phyloP scores from a whole-genome alignment of 495 filamentous ascomycete species.

The Immersiella caudata region DNA sequence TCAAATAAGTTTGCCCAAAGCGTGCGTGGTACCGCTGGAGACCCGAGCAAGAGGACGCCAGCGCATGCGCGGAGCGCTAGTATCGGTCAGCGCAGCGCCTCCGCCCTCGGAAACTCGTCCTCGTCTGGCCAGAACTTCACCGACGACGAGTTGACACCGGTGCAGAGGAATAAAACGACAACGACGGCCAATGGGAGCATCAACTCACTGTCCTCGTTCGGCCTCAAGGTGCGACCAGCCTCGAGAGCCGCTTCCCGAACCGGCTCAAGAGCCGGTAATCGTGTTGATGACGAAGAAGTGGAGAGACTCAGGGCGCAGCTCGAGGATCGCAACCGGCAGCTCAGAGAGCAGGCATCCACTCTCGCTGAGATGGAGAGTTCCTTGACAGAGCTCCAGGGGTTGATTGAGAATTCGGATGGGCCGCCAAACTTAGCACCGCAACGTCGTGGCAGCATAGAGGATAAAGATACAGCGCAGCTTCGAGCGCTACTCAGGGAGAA shows the following conservation, averaged over 20 bases:
- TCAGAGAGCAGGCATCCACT: constrained; percentile 81
- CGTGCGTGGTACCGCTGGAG: constrained; percentile 59
- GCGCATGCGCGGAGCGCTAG: constrained; percentile 52
- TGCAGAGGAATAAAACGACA: constrained; percentile 53
- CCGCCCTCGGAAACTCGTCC: constrained; percentile 50
- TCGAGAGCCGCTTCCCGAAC: constrained; percentile 43
- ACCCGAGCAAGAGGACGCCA: constrained; percentile 55
- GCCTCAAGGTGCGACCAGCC: constrained; percentile 49
- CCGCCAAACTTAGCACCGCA: constrained; percentile 37
- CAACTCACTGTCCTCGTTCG: constrained; percentile 51
- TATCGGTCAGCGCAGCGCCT: constrained; percentile 57
- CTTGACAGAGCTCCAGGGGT: constrained; percentile 70
- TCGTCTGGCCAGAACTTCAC: constrained; percentile 38
- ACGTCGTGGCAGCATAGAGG: constrained; percentile 63
- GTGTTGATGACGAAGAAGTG: constrained; percentile 64
- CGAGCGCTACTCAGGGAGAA: constrained; percentile 86
- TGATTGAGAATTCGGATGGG: constrained; percentile 59
- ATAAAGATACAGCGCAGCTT: constrained; percentile 75
- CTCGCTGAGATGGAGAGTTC: constrained; percentile 84
- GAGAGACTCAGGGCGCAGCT: constrained; percentile 68
- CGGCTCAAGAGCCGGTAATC: constrained; percentile 31
- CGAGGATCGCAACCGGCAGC: constrained; percentile 80
- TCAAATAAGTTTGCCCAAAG: constrained; percentile 67
- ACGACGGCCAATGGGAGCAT: constrained; percentile 41
- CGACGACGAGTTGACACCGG: constrained; percentile 63